Evolutionary conservation across 139 green algal genomes (phyloP).

Genomic region (Closterium sp.): DNA sequence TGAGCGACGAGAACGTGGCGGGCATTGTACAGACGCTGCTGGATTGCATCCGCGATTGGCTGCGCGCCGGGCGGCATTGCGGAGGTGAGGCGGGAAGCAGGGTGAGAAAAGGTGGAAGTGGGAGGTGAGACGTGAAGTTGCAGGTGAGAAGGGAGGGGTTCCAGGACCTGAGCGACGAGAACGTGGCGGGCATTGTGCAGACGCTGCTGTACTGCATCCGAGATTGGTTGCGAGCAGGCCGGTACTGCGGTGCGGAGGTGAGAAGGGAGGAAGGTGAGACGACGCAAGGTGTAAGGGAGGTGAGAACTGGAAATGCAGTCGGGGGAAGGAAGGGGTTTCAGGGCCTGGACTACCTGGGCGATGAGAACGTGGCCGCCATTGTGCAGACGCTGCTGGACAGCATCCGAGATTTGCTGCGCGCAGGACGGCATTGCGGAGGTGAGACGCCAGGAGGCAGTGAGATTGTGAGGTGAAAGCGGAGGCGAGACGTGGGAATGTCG

Average conservation of each 20-base stretch:
- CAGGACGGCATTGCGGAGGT: not conserved
- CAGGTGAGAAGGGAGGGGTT: not conserved
- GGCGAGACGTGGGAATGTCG: no score
- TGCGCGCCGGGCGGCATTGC: slow-evolving; percentile 13
- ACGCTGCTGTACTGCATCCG: slow-evolving; percentile 1
- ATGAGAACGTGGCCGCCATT: slow-evolving; percentile 89
- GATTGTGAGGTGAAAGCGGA: no score
- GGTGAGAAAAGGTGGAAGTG: no score
- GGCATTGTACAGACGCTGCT: slow-evolving; percentile 41
- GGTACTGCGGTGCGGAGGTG: not conserved
- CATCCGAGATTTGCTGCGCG: slow-evolving; percentile 25
- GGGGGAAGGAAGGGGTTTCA: no score
- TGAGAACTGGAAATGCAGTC: no score
- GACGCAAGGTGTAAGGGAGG: no score
- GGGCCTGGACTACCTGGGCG: slow-evolving; percentile 85
- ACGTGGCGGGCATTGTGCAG: slow-evolving; percentile 80
- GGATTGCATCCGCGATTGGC: slow-evolving; percentile 29
- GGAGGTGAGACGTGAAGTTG: not conserved
- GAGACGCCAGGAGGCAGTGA: no score
- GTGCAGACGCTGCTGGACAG: not conserved
- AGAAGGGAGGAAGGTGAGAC: no score
- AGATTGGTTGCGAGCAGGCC: slow-evolving; percentile 23
- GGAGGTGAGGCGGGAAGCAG: not conserved
- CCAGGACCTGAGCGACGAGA: slow-evolving; percentile 81
- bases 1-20: slow-evolving; percentile 96